Conservation (phyloP, 192 early-diverging fungal species). For the Mortierella alpina region DNA sequence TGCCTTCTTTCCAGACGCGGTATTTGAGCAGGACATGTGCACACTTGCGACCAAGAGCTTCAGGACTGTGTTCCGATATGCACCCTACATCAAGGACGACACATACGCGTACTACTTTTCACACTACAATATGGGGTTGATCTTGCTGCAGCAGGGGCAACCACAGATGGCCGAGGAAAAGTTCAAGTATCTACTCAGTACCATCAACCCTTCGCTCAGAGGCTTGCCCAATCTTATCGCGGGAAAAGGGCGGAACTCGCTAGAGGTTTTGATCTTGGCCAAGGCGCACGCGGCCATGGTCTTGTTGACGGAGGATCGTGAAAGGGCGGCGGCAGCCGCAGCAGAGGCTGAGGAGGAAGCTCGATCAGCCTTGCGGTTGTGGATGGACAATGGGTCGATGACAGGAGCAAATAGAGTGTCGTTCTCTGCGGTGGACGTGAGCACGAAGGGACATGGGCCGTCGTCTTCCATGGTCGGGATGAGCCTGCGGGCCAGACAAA, state of each 20-base stretch:
- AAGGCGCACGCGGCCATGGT: conserved; percentile 67
- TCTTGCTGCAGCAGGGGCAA: conserved; percentile 54
- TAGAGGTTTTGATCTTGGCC: conserved; percentile 71
- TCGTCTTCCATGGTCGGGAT: too few relatives aligned
- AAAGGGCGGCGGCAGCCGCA: not conserved
- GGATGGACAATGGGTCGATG: not conserved
- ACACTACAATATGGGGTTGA: conserved; percentile 66
- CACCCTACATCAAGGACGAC: conserved; percentile 69
- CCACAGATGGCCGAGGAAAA: conserved; percentile 54
- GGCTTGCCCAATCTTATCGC: conserved; percentile 54
- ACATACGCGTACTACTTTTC: conserved; percentile 69
- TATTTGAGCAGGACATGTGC: conserved; percentile 40
- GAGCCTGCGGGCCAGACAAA: too few relatives aligned
- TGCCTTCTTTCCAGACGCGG: conserved; percentile 53
- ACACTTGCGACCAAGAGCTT: conserved; percentile 41
- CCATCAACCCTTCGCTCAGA: conserved; percentile 48
- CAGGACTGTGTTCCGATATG: conserved; percentile 61
- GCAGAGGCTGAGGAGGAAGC: not conserved
- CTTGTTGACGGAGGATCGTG: conserved; percentile 36
- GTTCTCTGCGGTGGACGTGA: too few relatives aligned
- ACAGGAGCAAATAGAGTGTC: not conserved
- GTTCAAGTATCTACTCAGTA: conserved; percentile 62
- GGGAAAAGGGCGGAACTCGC: conserved; percentile 72
- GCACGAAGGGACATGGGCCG: too few relatives aligned
- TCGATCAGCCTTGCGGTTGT: not conserved